Conservation (phyloP, 805 yeast genomes). For the Kodamaea laetipori region DNA sequence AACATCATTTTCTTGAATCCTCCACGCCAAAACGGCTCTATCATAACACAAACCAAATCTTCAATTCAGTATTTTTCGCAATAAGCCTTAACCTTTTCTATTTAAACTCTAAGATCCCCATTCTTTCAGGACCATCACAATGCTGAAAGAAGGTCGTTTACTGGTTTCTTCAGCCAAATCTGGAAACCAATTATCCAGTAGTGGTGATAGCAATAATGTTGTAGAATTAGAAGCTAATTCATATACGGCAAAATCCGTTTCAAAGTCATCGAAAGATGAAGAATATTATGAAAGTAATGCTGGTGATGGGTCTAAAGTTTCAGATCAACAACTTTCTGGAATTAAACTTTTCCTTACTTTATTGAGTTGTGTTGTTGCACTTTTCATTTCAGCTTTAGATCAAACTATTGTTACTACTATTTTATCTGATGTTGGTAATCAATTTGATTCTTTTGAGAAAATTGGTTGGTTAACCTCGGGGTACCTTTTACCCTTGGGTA, state of each 20-base stretch:
- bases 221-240: too few species aligned
- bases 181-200: too few species aligned
- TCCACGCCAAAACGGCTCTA: too few species aligned
- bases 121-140: too few species aligned
- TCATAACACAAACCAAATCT: too few species aligned
- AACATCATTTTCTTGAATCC: too few species aligned
- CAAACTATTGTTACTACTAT: conserved; percentile 60
- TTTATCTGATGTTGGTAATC: conserved; percentile 49
- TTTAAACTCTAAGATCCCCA: too few species aligned
- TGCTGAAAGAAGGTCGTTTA: too few species aligned
- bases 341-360: conserved; percentile 26
- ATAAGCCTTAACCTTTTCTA: too few species aligned
- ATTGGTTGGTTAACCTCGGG: conserved; percentile 64
- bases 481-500: conserved; percentile 55
- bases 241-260: not conserved
- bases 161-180: too few species aligned
- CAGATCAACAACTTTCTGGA: conserved; percentile 39
- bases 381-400: conserved; percentile 53
- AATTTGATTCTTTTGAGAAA: conserved; percentile 51
- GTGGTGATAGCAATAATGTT: too few species aligned
- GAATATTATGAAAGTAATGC: conserved; percentile 40
- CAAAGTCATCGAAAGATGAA: conserved; percentile 17
- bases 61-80: too few species aligned
- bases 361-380: conserved; percentile 29
- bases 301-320: conserved; percentile 43